Percentiles rank a stretch among this genome's conserved stretches.
These are phyloP conservation scores for Quercus berberidifolia DNA, from an alignment of 306 rosid genomes.

Conservation along the genomic window DNA sequence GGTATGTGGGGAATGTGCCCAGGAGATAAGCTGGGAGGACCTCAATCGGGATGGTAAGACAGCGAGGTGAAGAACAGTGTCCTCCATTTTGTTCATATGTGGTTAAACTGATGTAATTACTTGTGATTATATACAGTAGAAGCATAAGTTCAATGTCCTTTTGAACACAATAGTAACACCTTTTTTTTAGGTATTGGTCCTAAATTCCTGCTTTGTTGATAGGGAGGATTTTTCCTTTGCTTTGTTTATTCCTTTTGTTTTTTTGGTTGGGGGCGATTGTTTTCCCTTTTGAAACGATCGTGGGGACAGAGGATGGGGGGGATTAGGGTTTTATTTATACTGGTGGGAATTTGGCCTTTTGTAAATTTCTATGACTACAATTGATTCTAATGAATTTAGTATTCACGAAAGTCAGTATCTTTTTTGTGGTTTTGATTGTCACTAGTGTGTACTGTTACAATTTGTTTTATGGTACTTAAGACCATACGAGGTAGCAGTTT, in stretches of 20 bases:
- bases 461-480: too few relatives aligned
- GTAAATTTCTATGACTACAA: neutral
- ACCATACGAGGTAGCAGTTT: neutral
- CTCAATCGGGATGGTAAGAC: conserved; percentile 40
- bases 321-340: neutral
- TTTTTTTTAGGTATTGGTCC: conserved; percentile 18
- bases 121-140: conserved; percentile 19
- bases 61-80: conserved; percentile 26
- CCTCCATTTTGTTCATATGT: conserved; percentile 15
- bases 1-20: conserved; percentile 92
- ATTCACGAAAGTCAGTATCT: neutral
- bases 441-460: too few relatives aligned
- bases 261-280: neutral
- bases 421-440: neutral
- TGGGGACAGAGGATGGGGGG: neutral
- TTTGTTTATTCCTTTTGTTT: neutral
- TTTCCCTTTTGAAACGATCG: neutral
- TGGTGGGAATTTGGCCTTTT: neutral
- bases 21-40: conserved; percentile 83
- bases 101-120: neutral
- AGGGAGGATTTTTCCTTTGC: neutral
- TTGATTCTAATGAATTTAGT: neutral
- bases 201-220: neutral
- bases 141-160: conserved; percentile 8
- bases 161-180: conserved; percentile 15